Evolutionary conservation across 1,284 basidiomycete species (phyloP).

Genomic region (Golubevia sp.): DNA sequence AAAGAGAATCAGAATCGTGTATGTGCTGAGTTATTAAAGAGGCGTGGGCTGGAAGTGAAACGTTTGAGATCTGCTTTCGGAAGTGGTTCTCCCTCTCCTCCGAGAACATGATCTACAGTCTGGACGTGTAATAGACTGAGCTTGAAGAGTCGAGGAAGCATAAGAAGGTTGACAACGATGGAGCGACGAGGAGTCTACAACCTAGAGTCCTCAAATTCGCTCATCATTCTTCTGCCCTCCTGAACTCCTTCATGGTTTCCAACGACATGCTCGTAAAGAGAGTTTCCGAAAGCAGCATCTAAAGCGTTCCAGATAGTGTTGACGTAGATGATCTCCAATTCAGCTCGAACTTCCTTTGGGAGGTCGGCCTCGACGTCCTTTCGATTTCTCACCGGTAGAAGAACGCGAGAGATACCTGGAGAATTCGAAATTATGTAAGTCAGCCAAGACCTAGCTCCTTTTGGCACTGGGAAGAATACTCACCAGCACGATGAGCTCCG

Average conservation of each 20-base stretch:
- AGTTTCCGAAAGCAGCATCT: conserved; percentile 25
- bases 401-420: conserved; percentile 48
- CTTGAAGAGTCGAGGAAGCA: no score
- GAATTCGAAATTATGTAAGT: not conserved
- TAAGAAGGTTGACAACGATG: not conserved
- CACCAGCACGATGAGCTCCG: no score
- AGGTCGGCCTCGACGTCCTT: conserved; percentile 56
- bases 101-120: no score
- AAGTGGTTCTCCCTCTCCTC: no score
- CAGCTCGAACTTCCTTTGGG: conserved; percentile 44
- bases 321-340: conserved; percentile 52
- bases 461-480: no score
- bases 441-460: not conserved
- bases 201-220: conserved; percentile 7
- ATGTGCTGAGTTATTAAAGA: no score
- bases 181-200: not conserved
- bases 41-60: no score
- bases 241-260: conserved; percentile 10
- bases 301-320: conserved; percentile 55
- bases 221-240: conserved; percentile 10
- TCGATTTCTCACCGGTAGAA: conserved; percentile 52
- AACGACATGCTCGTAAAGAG: conserved; percentile 8
- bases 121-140: no score
- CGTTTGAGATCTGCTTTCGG: no score
- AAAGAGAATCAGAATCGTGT: no score